Base-by-base conservation (phyloP, 495 filamentous ascomycete species). In the Parathielavia appendiculata region DNA sequence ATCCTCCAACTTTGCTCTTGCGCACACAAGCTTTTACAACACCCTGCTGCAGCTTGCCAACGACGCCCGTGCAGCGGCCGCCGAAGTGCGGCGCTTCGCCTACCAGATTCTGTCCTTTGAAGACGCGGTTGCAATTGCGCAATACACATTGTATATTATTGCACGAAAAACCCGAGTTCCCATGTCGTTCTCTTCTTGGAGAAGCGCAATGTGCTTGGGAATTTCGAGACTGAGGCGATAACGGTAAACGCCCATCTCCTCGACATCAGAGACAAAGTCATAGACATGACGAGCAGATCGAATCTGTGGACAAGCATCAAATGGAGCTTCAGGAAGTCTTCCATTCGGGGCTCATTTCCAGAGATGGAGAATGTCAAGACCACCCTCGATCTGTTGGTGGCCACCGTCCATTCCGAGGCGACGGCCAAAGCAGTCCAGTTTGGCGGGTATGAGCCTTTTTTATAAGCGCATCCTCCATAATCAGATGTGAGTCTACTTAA, bases 311-410 rank as follows among this genome's bases (percentile, higher is more conserved):
- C 30, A 0, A 55, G 30, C 30, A 36, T 55, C 26, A 55, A 35
- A 9, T 55, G 52, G 52, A 16, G 1, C 4, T 22, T 20, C 10
- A 45, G 16, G 5, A 45, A 46, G 22, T 35, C 52, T 12, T 55
- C 41, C 4, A 46, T 55, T 9, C 2, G 16, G 16, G 41, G 22
- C n/a, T 9, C 46, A 11, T 14, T 2, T 17, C 52, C 52, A 1
- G 40, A 35, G 13, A 46, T 46, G 52, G 40, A 55, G 41, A 46
- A 30, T 16, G 32, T 55, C 26, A 55, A 45, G n/a, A 23, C 17
- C 26, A 46, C 2, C 13, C 41, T 55, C 16, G 26, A 1, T 10
- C 12, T 55, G 11, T 12, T 46, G 6, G 11, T 55, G 2, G 11
- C 4, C n/a, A 35, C 30, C 14, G 19, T 32, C 2, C 30, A 36